A percentile compares a stretch with the other conserved stretches of the same genome.
Conservation (phyloP, 2,329 filamentous ascomycete species). For the Aureobasidium uvarum region DNA sequence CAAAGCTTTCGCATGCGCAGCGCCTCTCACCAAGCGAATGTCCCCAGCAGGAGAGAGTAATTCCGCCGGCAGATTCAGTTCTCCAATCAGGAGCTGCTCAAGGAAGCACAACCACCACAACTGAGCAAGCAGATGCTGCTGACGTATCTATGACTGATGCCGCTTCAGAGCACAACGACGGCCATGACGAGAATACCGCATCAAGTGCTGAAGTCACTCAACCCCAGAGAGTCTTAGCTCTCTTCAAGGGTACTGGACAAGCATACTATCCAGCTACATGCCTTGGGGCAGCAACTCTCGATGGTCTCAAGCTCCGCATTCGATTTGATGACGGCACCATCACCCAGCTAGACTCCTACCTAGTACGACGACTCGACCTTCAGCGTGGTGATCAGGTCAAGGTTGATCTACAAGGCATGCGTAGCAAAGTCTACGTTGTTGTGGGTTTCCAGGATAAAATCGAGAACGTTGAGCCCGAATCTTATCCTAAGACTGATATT, state of each 20-base stretch:
- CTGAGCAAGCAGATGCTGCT: background rate
- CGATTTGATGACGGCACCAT: constrained; percentile 51
- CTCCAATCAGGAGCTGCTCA: background rate
- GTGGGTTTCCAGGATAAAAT: constrained; percentile 45
- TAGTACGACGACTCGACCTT: constrained; percentile 47
- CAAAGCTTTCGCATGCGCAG: constrained; percentile 16
- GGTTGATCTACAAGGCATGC: constrained; percentile 47
- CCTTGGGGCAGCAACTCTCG: constrained; percentile 46
- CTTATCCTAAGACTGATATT: constrained; percentile 42
- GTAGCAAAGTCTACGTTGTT: constrained; percentile 47
- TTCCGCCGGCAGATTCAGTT: background rate
- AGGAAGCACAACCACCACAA: background rate
- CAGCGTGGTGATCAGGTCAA: constrained; percentile 48
- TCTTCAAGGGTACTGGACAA: constrained; percentile 53
- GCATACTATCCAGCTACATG: constrained; percentile 61
- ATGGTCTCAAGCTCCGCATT: constrained; percentile 45
- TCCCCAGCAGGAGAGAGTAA: constrained; percentile 1
- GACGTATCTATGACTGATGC: constrained; percentile 9
- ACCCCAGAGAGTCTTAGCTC: constrained; percentile 57
- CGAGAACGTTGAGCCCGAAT: constrained; percentile 33
- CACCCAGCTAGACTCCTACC: constrained; percentile 42
- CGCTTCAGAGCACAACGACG: background rate
- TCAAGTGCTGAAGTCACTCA: constrained; percentile 33
- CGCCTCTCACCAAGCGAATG: background rate
- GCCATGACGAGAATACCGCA: background rate